Evolutionary conservation across 306 rosid genomes (phyloP), one percentile per base, ranked within the genome.

Genomic region (Astragalus glycyphyllos): DNA sequence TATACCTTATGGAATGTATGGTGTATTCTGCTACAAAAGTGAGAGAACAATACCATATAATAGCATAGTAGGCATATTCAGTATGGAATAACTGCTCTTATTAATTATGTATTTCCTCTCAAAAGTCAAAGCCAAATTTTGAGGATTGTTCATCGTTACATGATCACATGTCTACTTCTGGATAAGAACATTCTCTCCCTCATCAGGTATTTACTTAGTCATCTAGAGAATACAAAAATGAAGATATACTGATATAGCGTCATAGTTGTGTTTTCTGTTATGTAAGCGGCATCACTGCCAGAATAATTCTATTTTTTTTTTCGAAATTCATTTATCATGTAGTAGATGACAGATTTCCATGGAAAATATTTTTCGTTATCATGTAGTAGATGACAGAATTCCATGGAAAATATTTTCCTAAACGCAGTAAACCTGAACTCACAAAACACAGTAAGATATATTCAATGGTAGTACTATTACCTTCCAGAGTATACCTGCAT

Each of bases 151-250:
- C 4, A 45, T 68, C 8, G 32, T 34, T 65, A 69, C 71, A 41
- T 42, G 57, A 11, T 68, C 49, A 59, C 51, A 38, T 47, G 17
- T 9, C 11, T 14, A 54, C 11, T 29, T 47, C 9, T 47, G 60
- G 68, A 56, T 75, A 67, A 59, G 69, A 76, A 68, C 48, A 38
- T n/a, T n/a, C n/a, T n/a, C n/a, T n/a, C n/a, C n/a, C n/a, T n/a
- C n/a, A n/a, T n/a, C n/a, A n/a, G n/a, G n/a, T n/a, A n/a, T n/a
- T n/a, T n/a, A 4, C 54, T 46, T 35, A 37, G n/a, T 50, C 60
- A 72, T 59, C 59, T 35, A 35, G 26, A 38, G 41, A 60, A 60
- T 17, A 42, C 38, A n/a, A 34, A 59, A 59, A n/a, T 40, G 42
- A 72, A 72, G 41, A 37, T 49, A 4, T 48, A 51, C 34, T 72